phyloP scores from a whole-genome alignment of 73 alveolate genomes.

The Durusdinium trenchii region DNA sequence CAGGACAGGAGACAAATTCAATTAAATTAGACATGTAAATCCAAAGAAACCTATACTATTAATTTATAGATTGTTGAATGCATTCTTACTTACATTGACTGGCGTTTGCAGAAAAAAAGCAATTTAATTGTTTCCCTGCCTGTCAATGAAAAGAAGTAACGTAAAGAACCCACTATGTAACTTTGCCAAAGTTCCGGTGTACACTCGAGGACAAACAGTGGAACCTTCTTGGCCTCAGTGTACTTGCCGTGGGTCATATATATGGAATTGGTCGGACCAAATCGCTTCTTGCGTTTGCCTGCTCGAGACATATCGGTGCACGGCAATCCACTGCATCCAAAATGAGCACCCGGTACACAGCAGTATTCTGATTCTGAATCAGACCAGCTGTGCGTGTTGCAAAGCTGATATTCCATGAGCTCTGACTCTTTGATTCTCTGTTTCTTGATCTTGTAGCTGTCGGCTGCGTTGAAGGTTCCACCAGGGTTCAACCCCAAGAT shows the following conservation, averaged over 20 bases:
- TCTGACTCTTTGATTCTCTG: neutral
- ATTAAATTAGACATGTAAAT: too few species aligned
- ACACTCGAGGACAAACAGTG: constrained; percentile 5
- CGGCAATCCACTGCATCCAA: constrained; percentile 46
- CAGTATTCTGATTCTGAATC: neutral
- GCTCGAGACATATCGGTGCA: constrained; percentile 51
- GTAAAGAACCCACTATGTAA: neutral
- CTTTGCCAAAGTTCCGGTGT: neutral
- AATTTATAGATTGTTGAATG: too few species aligned
- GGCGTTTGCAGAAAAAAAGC: too few species aligned
- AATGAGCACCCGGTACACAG: neutral
- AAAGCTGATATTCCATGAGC: neutral
- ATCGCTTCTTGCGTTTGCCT: neutral
- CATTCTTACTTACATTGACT: too few species aligned
- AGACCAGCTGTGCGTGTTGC: neutral
- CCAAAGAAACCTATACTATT: too few species aligned
- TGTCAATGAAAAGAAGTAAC: neutral
- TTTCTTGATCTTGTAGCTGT: neutral
- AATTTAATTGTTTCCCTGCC: neutral
- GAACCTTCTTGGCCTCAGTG: neutral
- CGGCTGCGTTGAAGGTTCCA: neutral
- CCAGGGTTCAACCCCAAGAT: neutral
- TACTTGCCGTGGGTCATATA: constrained; percentile 37
- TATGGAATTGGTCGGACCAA: constrained; percentile 1
- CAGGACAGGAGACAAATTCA: too few species aligned